phyloP scores from a whole-genome alignment of 495 filamentous ascomycete species.

The Hypoxylon fragiforme region DNA sequence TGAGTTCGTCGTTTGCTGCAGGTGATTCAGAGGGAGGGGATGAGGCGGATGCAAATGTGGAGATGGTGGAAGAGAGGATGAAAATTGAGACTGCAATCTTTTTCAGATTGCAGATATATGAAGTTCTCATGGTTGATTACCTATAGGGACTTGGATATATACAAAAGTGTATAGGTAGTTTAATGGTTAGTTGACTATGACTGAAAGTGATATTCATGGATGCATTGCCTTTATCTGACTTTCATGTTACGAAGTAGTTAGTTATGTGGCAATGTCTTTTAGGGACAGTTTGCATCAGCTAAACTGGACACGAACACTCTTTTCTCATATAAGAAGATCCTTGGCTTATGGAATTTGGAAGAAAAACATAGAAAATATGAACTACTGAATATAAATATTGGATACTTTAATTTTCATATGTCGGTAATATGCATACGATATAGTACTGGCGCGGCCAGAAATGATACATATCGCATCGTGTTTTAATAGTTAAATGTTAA shows the following conservation, averaged over 20 bases:
- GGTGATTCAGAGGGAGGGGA: slow-evolving; percentile 31
- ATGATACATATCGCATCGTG: too few species aligned
- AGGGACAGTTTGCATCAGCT: slow-evolving; percentile 41
- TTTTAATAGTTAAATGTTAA: too few species aligned
- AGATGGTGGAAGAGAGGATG: slow-evolving; percentile 8
- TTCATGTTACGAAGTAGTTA: slow-evolving; percentile 22
- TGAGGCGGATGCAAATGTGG: slow-evolving; percentile 14
- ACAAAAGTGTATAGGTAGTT: background rate
- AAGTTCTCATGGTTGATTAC: slow-evolving; percentile 16
- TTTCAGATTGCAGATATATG: slow-evolving; percentile 12
- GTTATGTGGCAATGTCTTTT: slow-evolving; percentile 31
- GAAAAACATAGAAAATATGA: slow-evolving; percentile 4
- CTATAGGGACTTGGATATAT: background rate
- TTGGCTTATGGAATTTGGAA: slow-evolving; percentile 5
- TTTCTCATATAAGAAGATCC: too few species aligned
- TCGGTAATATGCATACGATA: too few species aligned
- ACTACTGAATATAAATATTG: background rate
- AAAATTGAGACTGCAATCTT: slow-evolving; percentile 10
- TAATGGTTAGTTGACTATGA: background rate
- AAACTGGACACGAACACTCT: slow-evolving; percentile 28
- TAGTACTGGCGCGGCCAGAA: too few species aligned
- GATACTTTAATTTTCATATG: too few species aligned
- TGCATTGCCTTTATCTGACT: background rate
- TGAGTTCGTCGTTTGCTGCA: slow-evolving; percentile 52
- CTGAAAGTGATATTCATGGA: background rate